Conservation (phyloP, 164 flowering plant species). For the Magnolia changhungtana region DNA sequence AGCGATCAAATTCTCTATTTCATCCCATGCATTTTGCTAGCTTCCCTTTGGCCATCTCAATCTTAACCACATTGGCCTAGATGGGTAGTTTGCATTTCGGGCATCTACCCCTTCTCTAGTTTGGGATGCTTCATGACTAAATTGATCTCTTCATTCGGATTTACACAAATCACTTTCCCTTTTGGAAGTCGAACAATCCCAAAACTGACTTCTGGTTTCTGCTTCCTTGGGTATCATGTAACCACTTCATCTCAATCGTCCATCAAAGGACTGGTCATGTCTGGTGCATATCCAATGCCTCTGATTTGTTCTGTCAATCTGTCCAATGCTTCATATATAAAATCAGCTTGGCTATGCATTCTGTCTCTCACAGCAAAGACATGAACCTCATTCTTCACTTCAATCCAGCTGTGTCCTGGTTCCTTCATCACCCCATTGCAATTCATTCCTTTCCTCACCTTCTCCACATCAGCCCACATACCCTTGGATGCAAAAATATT, state of each 20-base stretch:
- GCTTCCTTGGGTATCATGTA: background rate
- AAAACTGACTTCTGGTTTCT: background rate
- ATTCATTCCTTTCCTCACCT: constrained; percentile 53
- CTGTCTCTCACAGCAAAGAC: constrained; percentile 41
- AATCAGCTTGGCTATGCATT: constrained; percentile 25
- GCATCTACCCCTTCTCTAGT: no score
- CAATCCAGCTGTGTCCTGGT: constrained; percentile 62
- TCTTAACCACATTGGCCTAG: no score
- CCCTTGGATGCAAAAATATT: constrained; percentile 57
- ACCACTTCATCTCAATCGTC: constrained; percentile 20
- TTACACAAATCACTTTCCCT: no score
- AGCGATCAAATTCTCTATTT: no score
- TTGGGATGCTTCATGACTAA: no score
- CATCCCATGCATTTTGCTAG: no score
- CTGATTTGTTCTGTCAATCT: constrained; percentile 39
- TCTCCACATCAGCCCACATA: constrained; percentile 55
- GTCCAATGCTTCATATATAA: constrained; percentile 33
- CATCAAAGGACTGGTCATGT: constrained; percentile 16
- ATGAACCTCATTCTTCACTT: constrained; percentile 32
- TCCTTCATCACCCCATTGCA: constrained; percentile 46
- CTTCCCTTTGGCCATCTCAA: no score
- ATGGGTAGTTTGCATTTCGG: no score
- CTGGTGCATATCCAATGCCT: constrained; percentile 33
- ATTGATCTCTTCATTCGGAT: no score
- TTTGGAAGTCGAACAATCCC: background rate